Base-by-base conservation (phyloP, 495 filamentous ascomycete species). In the Melanomma pulvis-pyrius region DNA sequence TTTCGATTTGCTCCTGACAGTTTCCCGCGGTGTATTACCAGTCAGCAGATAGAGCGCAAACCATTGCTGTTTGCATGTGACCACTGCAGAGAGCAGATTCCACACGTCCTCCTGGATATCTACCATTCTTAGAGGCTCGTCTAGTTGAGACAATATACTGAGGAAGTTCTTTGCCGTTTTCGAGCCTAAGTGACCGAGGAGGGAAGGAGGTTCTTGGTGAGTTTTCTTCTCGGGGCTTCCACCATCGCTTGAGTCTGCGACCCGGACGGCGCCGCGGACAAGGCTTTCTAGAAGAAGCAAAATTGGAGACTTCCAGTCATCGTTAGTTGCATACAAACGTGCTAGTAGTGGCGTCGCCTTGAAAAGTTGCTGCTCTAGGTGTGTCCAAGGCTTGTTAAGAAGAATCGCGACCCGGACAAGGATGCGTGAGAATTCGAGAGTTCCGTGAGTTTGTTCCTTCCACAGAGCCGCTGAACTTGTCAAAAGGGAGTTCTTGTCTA, bases 41-140 rank as follows among this genome's bases (percentile, higher is more conserved):
- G 93, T 96, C 26, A 98, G 86, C 53, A 98, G 83, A 72, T 92
- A 93, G 48, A 96, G 91, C 0, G 93, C 87, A 79, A 99, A 88
- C 88, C 96, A 98, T 72, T 96, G 92, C 68, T 99, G 94, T 58
- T 91, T 88, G 72, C 90, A 92, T 71, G 91, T 90, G 50, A 98
- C 84, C 50, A 97, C 86, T n/a, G 87, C 87, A 28, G 93, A 89
- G 32, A 97, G 86, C 60, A 99, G 85, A 55, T 82, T 85, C 94
- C 94, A 98, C 53, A 92, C 88, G 24, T 81, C 79, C 52, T 85
- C 81, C 24, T 88, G 82, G 44, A 92, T 79, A 6, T 78, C 71
- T 3, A 80, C 75, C 67, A 90, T 82, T 54, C 82, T 77, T 30
- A 93, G 79, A 12, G 92, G 92, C 69, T 85, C 86, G 68, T 93